These are phyloP conservation scores for Rhizomucor miehei DNA, from an alignment of 371 early-diverging fungal species.

Conservation along the genomic window DNA sequence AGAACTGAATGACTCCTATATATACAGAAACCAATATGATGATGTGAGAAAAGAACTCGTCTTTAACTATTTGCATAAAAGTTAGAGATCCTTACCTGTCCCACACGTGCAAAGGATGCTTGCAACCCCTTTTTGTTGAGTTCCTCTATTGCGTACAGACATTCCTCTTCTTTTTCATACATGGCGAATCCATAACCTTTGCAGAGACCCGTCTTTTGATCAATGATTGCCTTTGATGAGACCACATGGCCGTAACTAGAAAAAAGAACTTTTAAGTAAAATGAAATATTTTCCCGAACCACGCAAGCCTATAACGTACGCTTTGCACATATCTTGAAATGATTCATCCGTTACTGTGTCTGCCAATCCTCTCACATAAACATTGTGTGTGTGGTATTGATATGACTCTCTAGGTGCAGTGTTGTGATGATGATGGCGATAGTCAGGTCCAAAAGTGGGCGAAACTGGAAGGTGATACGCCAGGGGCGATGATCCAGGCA, in stretches of 20 bases:
- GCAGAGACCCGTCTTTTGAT: slow-evolving; percentile 77
- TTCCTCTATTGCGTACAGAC: slow-evolving; percentile 68
- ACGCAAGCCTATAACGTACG: slow-evolving; percentile 18
- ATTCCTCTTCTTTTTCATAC: slow-evolving; percentile 72
- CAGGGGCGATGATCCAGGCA: slow-evolving; percentile 39
- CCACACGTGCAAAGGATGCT: slow-evolving; percentile 75
- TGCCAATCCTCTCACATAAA: slow-evolving; percentile 84
- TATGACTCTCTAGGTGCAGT: slow-evolving; percentile 12
- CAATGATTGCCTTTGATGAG: slow-evolving; percentile 84
- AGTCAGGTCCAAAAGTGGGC: slow-evolving; percentile 22
- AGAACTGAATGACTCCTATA: slow-evolving; percentile 76
- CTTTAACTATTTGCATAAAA: too few species aligned
- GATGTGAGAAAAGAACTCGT: too few species aligned
- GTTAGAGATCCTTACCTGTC: slow-evolving; percentile 27
- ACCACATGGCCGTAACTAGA: slow-evolving; percentile 75
- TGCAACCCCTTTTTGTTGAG: slow-evolving; percentile 65
- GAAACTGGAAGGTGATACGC: slow-evolving; percentile 17
- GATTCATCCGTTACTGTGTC: slow-evolving; percentile 70
- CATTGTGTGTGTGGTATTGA: slow-evolving; percentile 55
- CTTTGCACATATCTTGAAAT: slow-evolving; percentile 64
- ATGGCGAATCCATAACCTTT: slow-evolving; percentile 93
- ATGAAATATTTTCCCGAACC: neutral
- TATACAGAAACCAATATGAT: too few species aligned
- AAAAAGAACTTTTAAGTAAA: too few species aligned
- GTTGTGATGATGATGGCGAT: slow-evolving; percentile 13